Percentiles rank a stretch among this genome's conserved stretches.
phyloP scores from a whole-genome alignment of 108 stramenopile species.

The Schizochytrium sp. region DNA sequence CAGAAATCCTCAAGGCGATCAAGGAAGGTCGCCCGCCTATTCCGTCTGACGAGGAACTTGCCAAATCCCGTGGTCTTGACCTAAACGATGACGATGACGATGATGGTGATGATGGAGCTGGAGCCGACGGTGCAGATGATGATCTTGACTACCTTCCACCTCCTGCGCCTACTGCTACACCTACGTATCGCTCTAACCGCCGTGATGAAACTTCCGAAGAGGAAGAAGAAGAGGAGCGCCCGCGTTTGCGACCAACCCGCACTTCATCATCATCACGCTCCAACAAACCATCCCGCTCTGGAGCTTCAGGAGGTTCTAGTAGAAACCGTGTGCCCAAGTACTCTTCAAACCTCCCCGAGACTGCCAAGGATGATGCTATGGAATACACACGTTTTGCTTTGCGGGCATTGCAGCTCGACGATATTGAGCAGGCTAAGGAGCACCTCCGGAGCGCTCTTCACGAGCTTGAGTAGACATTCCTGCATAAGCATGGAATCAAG shows the following conservation, averaged over 20 bases:
- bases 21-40: constrained; percentile 81
- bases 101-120: background rate
- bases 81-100: constrained; percentile 67
- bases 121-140: constrained; percentile 50
- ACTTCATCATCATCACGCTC: background rate
- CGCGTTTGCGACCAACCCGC: background rate
- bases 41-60: constrained; percentile 14
- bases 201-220: background rate
- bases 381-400: constrained; percentile 29
- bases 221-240: constrained; percentile 29
- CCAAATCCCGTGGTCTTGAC: constrained; percentile 83
- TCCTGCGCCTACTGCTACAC: constrained; percentile 17
- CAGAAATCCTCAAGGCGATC: constrained; percentile 91
- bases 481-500: background rate
- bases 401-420: constrained; percentile 39
- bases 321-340: constrained; percentile 12
- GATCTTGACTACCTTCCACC: background rate
- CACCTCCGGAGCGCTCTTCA: constrained; percentile 9
- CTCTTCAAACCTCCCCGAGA: background rate
- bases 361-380: background rate
- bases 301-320: background rate
- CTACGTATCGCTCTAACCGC: background rate
- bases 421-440: constrained; percentile 41
- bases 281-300: constrained; percentile 3
- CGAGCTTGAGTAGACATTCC: background rate